Evolutionary conservation across 345 rosid species (phyloP), one percentile per base, ranked within the genome.

Genomic region (Bruguiera sexangula): DNA sequence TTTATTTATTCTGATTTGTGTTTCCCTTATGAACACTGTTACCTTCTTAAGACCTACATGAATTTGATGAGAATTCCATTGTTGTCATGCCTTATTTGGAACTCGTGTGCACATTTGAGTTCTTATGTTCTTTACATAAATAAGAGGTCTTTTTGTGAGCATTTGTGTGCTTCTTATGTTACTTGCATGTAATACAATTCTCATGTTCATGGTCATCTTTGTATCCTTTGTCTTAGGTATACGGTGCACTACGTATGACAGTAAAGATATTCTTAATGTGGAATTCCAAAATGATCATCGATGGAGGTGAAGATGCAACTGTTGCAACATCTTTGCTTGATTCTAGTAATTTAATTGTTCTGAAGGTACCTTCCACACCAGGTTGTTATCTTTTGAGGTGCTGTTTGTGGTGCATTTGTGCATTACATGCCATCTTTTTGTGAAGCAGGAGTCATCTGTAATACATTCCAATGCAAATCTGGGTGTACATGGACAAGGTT

Each of bases 401-500:
- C 67, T 71, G 64, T 65, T 73, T 65, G 18, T 59, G 60, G 50
- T 61, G 75, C 62, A 62, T 48, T 60, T 36, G 20, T 34, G 36
- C 52, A 16, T 79, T 74, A 74, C 63, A 36, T 21, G 18, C 32
- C 22, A 16, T 27, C 27, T 56, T 68, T 70, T 52, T 32, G 50
- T 56, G 13, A 67, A 67, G 66, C 88, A 96, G 99, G 96, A 86
- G 67, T 85, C 96, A 67, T 96, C 99, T 74, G 89, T 89, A 72
- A 92, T 96, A 75, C 94, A 79, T 59, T 96, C 99, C 57, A 90
- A 90, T 80, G 97, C 99, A 48, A 92, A 96, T 85, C 86, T 96
- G 71, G 99, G 88, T 76, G 93, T 96, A 82, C 95, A 85, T 74
- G 99, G 99, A 63, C 99, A 96, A 83, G 99, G 99, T 78, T 79